Base-by-base conservation (phyloP, 208 protist species). In the Trypanosoma avium region DNA sequence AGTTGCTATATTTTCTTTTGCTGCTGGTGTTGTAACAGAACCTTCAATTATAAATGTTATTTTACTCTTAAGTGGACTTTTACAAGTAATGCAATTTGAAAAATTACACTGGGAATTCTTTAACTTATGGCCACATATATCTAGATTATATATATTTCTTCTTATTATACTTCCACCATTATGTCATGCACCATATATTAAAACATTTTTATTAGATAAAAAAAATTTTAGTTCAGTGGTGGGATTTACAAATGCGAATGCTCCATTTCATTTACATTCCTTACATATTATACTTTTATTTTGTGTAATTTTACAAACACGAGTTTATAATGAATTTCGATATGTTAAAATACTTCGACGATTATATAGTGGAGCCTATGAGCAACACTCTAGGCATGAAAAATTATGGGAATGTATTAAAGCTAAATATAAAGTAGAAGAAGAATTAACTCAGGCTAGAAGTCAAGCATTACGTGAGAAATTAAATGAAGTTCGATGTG, bases 1-100 rank as follows among this genome's bases (percentile, higher is more conserved):
- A 13, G 54, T 82, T 21, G 58, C 70, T 13, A 13, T 82, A 19
- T 61, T 73, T 24, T 70, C 76, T 4, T 73, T 82, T 57, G 52
- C 63, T 19, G 17, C 62, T 10, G 76, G 70, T 36, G 67, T 70
- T 42, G 21, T 52, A 1, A 59, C 53, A 7, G 15, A 19, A 19
- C 69, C 76, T 1, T 82, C 66, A 27, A 13, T 82, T 13, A 49
- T 74, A 35, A 73, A 66, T 64, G 46, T 73, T 13, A 10, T 67
- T 0, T 46, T 68, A 6, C 42, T 74, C 9, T 21, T 77, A 46
- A 47, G 36, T 30, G 76, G 60, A 4, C 29, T 82, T 50, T 13
- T 82, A 57, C 65, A 70, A 36, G 54, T 77, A 29, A 50, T 46
- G 4, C 69, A 60, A 22, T 53, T 67, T 58, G 76, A 82, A 38